Evolutionary conservation across 2,329 filamentous ascomycete species (phyloP).

Genomic region (Pseudogymnoascus sp.): DNA sequence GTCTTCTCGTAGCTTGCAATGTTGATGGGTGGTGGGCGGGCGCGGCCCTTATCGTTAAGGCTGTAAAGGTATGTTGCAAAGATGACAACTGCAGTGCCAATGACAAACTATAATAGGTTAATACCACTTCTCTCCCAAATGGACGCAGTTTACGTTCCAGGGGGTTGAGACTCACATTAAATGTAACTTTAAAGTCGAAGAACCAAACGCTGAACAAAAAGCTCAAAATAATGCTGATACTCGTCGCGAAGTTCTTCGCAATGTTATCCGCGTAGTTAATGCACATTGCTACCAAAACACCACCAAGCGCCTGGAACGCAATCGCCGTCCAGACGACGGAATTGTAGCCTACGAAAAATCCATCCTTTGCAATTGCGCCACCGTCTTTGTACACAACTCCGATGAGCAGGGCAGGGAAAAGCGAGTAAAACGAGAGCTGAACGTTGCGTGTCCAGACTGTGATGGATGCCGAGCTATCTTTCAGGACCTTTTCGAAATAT

Average conservation of each 20-base stretch:
- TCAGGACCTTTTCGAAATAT: slow-evolving; percentile 85
- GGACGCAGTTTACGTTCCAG: not conserved
- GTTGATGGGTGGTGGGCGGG: slow-evolving; percentile 55
- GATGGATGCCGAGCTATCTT: slow-evolving; percentile 65
- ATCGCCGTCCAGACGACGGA: slow-evolving; percentile 84
- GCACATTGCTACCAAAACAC: slow-evolving; percentile 72
- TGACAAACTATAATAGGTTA: slow-evolving; percentile 54
- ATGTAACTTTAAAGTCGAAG: slow-evolving; percentile 69
- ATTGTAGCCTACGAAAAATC: slow-evolving; percentile 94
- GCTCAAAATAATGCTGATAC: slow-evolving; percentile 82
- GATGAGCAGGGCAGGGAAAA: slow-evolving; percentile 80
- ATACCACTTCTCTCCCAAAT: not conserved
- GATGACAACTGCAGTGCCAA: slow-evolving; percentile 72
- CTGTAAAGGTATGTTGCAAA: slow-evolving; percentile 81
- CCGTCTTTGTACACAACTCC: slow-evolving; percentile 86
- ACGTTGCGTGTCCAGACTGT: slow-evolving; percentile 93
- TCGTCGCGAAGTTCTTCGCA: slow-evolving; percentile 87
- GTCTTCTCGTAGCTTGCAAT: slow-evolving; percentile 70
- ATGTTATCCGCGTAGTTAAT: slow-evolving; percentile 84
- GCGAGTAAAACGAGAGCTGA: slow-evolving; percentile 86
- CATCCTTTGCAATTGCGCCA: slow-evolving; percentile 68
- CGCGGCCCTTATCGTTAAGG: slow-evolving; percentile 50
- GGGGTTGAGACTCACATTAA: slow-evolving; percentile 49
- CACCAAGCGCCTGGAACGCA: slow-evolving; percentile 71
- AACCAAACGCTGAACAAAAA: slow-evolving; percentile 78